Percentiles rank a stretch among this genome's conserved stretches.
Evolutionary conservation across 257 asterid species (phyloP).

Genomic region (Apocynum venetum): DNA sequence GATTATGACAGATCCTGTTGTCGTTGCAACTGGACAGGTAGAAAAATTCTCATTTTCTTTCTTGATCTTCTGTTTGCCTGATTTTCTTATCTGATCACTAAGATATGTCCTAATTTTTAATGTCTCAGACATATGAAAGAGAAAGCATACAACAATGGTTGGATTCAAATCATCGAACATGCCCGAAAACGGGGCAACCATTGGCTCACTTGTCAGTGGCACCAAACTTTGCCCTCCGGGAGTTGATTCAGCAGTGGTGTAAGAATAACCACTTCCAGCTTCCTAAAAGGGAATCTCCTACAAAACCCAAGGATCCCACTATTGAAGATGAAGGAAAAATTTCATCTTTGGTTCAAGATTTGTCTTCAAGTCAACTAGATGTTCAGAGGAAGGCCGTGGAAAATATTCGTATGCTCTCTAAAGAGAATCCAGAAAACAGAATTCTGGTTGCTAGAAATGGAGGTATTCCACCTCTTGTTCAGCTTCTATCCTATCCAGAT

Average conservation of each 20-base stretch:
- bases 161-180: conserved; percentile 55
- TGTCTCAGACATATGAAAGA: conserved; percentile 69
- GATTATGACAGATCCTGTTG: conserved; percentile 91
- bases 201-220: conserved; percentile 50
- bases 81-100: neutral
- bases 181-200: conserved; percentile 76
- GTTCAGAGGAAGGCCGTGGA: conserved; percentile 63
- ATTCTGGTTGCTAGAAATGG: conserved; percentile 53
- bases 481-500: conserved; percentile 69
- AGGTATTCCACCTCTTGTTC: conserved; percentile 64
- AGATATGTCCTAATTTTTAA: neutral
- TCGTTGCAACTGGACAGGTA: conserved; percentile 88
- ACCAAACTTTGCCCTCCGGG: conserved; percentile 74
- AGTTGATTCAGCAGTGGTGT: conserved; percentile 73
- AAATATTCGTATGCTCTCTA: conserved; percentile 64
- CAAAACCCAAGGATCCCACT: conserved; percentile 16
- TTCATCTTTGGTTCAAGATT: conserved; percentile 32
- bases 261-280: conserved; percentile 51
- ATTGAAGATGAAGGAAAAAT: conserved; percentile 26
- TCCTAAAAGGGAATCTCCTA: conserved; percentile 28
- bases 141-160: conserved; percentile 78
- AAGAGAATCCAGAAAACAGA: conserved; percentile 66
- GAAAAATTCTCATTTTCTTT: neutral
- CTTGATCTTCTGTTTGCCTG: neutral
- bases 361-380: conserved; percentile 54